Evolutionary conservation across 1,284 basidiomycete genomes (phyloP).

Genomic region (Microbotryum violaceum): DNA sequence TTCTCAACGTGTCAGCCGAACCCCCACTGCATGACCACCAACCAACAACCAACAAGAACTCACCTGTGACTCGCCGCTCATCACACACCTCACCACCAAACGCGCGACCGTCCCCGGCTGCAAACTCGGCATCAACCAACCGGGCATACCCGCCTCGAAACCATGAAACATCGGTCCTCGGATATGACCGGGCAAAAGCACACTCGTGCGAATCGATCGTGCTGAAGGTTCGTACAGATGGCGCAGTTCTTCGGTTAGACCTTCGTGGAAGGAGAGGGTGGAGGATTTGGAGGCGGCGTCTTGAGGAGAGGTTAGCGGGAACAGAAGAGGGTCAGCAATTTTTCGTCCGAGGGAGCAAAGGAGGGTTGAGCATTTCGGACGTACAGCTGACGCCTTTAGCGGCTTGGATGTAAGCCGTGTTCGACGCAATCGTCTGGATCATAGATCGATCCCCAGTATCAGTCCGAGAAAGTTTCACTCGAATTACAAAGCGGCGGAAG

Average conservation of each 20-base stretch:
- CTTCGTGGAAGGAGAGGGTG: constrained; percentile 64
- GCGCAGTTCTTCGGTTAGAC: constrained; percentile 75
- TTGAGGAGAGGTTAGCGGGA: neutral
- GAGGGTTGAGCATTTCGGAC: neutral
- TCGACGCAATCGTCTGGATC: constrained; percentile 25
- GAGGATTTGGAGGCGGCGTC: constrained; percentile 80
- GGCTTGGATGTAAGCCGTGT: constrained; percentile 13
- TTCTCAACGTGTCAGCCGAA: too few species aligned
- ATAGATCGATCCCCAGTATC: too few species aligned
- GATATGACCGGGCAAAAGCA: constrained; percentile 16
- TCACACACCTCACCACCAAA: constrained; percentile 9
- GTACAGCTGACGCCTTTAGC: constrained; percentile 18
- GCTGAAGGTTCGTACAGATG: constrained; percentile 47
- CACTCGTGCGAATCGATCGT: constrained; percentile 13
- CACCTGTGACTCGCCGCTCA: constrained; percentile 20
- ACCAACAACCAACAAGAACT: constrained; percentile 43
- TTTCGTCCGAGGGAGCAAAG: neutral
- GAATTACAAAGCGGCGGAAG: neutral
- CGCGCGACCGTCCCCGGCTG: constrained; percentile 13
- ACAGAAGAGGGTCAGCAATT: neutral
- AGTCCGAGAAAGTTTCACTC: too few species aligned
- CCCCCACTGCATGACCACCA: too few species aligned
- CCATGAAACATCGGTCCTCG: constrained; percentile 18
- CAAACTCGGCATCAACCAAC: constrained; percentile 16
- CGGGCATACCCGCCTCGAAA: constrained; percentile 12